phyloP scores from a whole-genome alignment of 2,329 filamentous ascomycete genomes.

The Claviceps arundinis region DNA sequence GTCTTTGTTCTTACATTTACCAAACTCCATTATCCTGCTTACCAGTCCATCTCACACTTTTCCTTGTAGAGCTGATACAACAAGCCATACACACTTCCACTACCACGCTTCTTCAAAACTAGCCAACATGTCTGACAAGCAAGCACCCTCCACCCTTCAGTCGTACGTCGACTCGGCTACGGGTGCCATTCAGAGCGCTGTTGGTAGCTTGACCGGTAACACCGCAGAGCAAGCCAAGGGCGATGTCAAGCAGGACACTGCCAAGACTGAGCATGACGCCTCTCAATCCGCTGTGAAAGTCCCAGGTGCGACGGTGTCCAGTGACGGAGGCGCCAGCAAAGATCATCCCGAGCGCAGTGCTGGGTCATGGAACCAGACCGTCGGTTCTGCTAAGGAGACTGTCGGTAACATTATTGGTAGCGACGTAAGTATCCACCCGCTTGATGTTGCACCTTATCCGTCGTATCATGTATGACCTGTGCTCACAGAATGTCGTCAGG shows the following conservation, averaged over 20 bases:
- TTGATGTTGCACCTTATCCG: background rate
- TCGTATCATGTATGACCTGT: background rate
- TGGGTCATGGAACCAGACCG: conserved; percentile 76
- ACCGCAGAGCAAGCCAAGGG: conserved; percentile 52
- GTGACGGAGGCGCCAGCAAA: conserved; percentile 54
- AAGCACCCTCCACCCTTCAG: conserved; percentile 57
- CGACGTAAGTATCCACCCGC: conserved; percentile 34
- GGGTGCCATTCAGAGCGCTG: conserved; percentile 56
- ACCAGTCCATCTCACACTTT: background rate
- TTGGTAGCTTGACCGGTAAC: conserved; percentile 64
- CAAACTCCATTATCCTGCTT: background rate
- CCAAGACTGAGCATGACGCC: conserved; percentile 52
- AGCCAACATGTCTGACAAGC: conserved; percentile 17
- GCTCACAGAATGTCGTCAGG: conserved; percentile 22
- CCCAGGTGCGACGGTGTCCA: conserved; percentile 57
- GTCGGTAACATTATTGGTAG: conserved; percentile 63
- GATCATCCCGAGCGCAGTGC: conserved; percentile 60
- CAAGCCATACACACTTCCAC: background rate
- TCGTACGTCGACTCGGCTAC: conserved; percentile 62
- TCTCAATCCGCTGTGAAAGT: conserved; percentile 64
- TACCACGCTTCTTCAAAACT: background rate
- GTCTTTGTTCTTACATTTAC: background rate
- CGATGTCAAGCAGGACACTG: conserved; percentile 50
- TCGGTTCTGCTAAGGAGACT: conserved; percentile 75
- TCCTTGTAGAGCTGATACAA: background rate